Conservation (phyloP, 2,329 filamentous ascomycete species). For the Stachybotrys elegans region DNA sequence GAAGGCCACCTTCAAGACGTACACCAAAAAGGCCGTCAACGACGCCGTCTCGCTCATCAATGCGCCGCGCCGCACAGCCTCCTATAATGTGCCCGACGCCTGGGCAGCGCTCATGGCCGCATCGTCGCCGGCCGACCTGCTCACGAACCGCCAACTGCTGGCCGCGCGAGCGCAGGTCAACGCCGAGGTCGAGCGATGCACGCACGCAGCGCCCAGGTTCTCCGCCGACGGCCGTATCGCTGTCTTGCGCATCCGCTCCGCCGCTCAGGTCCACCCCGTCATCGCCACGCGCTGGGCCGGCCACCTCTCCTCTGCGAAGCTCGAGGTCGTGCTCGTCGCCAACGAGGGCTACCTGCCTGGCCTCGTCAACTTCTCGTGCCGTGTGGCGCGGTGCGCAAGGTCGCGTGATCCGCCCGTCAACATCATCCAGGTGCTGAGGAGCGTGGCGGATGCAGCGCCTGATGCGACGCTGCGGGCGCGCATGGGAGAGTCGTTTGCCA, state of each 20-base stretch:
- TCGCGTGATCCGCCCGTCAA: slow-evolving; percentile 51
- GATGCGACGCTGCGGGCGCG: slow-evolving; percentile 36
- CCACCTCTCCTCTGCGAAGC: slow-evolving; percentile 49
- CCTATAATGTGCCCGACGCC: slow-evolving; percentile 54
- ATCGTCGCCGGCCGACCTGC: slow-evolving; percentile 43
- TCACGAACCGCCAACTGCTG: slow-evolving; percentile 42
- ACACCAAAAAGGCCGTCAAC: slow-evolving; percentile 58
- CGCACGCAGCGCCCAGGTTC: slow-evolving; percentile 59
- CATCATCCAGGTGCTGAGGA: slow-evolving; percentile 54
- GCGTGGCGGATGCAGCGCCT: slow-evolving; percentile 39
- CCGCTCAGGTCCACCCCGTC: slow-evolving; percentile 60
- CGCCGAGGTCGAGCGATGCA: slow-evolving; percentile 55
- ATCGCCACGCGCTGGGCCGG: slow-evolving; percentile 65
- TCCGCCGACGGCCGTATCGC: slow-evolving; percentile 57
- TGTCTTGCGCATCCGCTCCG: slow-evolving; percentile 55
- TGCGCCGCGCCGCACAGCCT: slow-evolving; percentile 57
- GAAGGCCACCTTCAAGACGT: slow-evolving; percentile 51
- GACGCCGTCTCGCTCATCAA: slow-evolving; percentile 61
- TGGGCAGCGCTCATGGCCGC: slow-evolving; percentile 54
- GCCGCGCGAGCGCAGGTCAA: slow-evolving; percentile 53
- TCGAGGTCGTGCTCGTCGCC: slow-evolving; percentile 61
- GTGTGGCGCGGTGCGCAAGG: slow-evolving; percentile 52
- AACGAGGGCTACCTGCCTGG: slow-evolving; percentile 61
- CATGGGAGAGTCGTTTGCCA: slow-evolving; percentile 59
- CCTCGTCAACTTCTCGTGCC: slow-evolving; percentile 63